A percentile compares a stretch with the other conserved stretches of the same genome.
Evolutionary conservation across 345 rosid genomes (phyloP).

Genomic region (Clausena lansium): DNA sequence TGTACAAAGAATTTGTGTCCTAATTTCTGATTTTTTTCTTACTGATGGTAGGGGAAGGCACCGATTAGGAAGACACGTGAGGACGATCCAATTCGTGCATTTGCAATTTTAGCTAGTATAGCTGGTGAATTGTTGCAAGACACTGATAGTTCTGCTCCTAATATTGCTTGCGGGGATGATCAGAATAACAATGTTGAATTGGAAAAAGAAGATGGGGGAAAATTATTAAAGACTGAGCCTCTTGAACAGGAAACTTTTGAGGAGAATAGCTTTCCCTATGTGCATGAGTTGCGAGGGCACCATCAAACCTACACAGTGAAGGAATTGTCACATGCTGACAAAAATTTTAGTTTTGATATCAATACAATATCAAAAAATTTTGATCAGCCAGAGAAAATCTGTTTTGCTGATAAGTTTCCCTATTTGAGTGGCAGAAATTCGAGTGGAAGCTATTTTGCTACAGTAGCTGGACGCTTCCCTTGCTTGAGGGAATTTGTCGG

Average conservation of each 20-base stretch:
- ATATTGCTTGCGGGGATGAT: not conserved
- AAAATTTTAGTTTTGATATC: constrained; percentile 1
- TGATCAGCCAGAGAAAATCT: constrained; percentile 5
- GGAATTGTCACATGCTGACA: constrained; percentile 6
- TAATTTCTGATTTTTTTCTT: constrained; percentile 1
- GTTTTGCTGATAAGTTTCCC: constrained; percentile 14
- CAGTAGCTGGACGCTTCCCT: not conserved
- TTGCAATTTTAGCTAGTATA: constrained; percentile 34
- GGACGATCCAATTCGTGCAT: constrained; percentile 15
- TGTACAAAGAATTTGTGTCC: not conserved
- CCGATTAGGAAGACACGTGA: constrained; percentile 21
- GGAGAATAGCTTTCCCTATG: not conserved
- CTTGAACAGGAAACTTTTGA: not conserved
- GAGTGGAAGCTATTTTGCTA: not conserved
- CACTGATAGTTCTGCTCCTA: constrained; percentile 14
- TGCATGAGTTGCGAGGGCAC: not conserved
- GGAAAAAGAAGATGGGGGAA: constrained; percentile 2
- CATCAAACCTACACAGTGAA: constrained; percentile 1
- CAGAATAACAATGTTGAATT: not conserved
- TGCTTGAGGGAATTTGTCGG: not conserved
- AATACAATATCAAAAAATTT: constrained; percentile 6
- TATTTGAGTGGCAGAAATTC: not conserved
- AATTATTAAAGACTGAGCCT: not conserved
- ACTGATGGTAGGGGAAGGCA: constrained; percentile 24
- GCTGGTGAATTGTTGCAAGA: constrained; percentile 30